Base-by-base conservation (phyloP, 2,329 filamentous ascomycete species). In the Emmonsiellopsis sp. region DNA sequence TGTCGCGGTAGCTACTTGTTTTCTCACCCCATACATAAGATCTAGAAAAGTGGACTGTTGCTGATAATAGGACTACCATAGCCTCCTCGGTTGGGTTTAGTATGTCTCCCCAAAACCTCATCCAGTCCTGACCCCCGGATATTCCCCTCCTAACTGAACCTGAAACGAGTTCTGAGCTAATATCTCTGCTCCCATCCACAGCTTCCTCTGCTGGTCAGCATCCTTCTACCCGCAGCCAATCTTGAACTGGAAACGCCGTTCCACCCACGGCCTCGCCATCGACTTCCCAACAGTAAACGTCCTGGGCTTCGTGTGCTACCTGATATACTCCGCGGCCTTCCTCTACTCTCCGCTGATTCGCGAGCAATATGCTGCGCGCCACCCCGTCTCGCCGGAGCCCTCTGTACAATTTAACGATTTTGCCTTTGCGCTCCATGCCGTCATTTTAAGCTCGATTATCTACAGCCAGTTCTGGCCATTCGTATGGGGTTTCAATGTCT, bases 221-320 rank as follows among this genome's bases (percentile, higher is more conserved):
- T 95, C 89, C 13, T 97, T 96, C 74, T 97, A 97, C 68, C 91
- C 92, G 1, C 93, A 97, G 67, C 83, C 87, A 6, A 72, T 94
- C 56, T 79, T 89, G 57, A 97, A 96, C 76, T 85, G 78, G 68
- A 76, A 76, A 33, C 85, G 89, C 52, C 81, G 82, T 54, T 87
- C 88, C 7, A 96, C 91, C 4, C 79, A 82, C 17, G 93, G 93
- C 42, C 84, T 92, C 4, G 88, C 89, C 0, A 85, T 95, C 59
- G 91, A 96, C 68, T 96, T 94, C 64, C 89, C 89, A 9, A 86
- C 72, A 32, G 80, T 87, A 62, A 88, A 74, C 43, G 82, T 85
- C 58, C 80, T 79, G 21, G 80, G 81, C 1, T 83, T 81, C 63
- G 73, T 80, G 57, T 78, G 66, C 58, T 96, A 96, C 71, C 77